These are phyloP conservation scores for Chlamydomonas sphaeroides DNA, from an alignment of 139 green algal species.

Conservation along the genomic window DNA sequence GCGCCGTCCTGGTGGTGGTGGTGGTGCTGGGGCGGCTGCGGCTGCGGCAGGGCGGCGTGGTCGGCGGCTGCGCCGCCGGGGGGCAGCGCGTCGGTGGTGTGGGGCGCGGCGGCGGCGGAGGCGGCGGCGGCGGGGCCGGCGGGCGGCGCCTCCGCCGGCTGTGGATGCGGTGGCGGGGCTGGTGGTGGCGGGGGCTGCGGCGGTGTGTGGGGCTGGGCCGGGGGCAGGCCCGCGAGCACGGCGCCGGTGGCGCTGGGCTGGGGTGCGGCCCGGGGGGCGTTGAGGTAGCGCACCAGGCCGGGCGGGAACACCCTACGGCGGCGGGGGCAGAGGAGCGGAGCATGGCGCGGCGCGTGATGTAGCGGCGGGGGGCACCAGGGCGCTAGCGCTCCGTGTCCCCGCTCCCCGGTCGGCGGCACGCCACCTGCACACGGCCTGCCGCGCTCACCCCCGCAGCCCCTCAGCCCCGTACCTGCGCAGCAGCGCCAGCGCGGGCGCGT, in stretches of 20 bases:
- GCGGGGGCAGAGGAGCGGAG: too few species aligned
- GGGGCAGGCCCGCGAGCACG: neutral
- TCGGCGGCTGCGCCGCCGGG: neutral
- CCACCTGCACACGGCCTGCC: too few species aligned
- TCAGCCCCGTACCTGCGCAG: conserved; percentile 57
- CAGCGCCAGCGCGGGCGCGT: conserved; percentile 76
- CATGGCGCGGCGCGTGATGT: too few species aligned
- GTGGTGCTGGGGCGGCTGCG: neutral
- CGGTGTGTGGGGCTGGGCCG: conserved; percentile 10
- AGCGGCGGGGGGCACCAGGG: too few species aligned
- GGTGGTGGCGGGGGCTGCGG: neutral
- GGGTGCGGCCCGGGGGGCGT: conserved; percentile 22
- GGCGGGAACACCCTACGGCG: conserved; percentile 70
- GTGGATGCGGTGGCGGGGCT: neutral
- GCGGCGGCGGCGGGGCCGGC: neutral
- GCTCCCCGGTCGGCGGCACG: too few species aligned
- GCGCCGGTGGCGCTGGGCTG: too few species aligned
- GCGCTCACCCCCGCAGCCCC: too few species aligned
- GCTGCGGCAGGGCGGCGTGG: neutral
- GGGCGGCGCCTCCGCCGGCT: neutral
- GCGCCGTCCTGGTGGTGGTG: neutral
- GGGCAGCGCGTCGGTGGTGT: neutral
- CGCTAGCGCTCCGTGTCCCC: too few species aligned
- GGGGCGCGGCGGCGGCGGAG: neutral
- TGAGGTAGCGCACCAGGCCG: conserved; percentile 81